Percentiles rank a stretch among this genome's conserved stretches.
Evolutionary conservation across 257 asterid species (phyloP).

Genomic region (Henckelia pumila): DNA sequence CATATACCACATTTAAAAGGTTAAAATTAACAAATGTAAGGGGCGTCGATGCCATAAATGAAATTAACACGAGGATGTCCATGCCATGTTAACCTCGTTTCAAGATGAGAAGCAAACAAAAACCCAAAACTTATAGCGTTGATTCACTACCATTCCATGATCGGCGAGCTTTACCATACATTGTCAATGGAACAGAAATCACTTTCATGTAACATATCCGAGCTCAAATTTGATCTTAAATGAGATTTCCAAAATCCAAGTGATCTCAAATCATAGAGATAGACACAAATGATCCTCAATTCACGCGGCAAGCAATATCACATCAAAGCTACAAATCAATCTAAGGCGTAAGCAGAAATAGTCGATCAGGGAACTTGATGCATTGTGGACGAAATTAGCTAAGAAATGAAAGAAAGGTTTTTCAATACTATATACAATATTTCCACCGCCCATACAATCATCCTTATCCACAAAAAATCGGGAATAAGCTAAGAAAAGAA

Average conservation of each 20-base stretch:
- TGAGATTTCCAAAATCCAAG: background rate
- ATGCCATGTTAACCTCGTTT: background rate
- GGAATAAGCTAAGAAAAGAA: background rate
- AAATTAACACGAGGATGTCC: background rate
- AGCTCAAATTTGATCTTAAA: background rate
- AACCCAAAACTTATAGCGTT: conserved; percentile 6
- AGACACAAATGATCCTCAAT: background rate
- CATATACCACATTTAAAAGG: background rate
- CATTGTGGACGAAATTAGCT: too few species aligned
- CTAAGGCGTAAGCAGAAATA: too few species aligned
- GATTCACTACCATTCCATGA: background rate
- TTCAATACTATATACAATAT: too few species aligned
- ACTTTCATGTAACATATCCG: background rate
- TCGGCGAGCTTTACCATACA: background rate
- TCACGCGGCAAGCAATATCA: background rate
- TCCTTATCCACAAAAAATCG: background rate
- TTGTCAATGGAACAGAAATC: background rate
- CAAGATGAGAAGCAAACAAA: background rate
- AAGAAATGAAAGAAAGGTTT: background rate
- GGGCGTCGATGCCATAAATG: background rate
- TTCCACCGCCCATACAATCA: background rate
- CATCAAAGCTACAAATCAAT: background rate
- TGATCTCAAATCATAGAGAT: too few species aligned
- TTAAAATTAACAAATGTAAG: background rate
- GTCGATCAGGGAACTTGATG: too few species aligned